Evolutionary conservation across 73 alveolate species (phyloP).

Genomic region (Tetrahymena malaccensis): DNA sequence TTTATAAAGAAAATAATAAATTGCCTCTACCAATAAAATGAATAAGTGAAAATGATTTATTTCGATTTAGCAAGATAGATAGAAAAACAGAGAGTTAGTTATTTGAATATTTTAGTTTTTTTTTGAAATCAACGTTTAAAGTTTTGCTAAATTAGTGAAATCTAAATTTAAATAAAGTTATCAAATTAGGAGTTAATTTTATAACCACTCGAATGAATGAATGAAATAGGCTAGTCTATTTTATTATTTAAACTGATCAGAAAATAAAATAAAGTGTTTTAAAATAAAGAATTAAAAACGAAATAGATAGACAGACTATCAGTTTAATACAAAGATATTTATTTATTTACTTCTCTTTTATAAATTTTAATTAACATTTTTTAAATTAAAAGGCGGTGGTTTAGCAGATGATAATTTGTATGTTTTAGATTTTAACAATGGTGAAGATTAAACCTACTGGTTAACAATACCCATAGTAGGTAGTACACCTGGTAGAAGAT

Average conservation of each 20-base stretch:
- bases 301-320: neutral
- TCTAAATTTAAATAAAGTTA: too few relatives aligned
- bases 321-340: too few relatives aligned
- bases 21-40: too few relatives aligned
- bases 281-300: too few relatives aligned
- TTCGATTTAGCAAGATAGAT: too few relatives aligned
- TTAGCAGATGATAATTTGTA: slow-evolving; percentile 80
- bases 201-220: neutral
- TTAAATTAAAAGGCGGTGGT: slow-evolving; percentile 68
- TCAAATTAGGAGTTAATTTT: neutral
- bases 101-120: too few relatives aligned
- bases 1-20: too few relatives aligned
- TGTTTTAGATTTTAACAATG: slow-evolving; percentile 69
- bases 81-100: too few relatives aligned
- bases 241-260: neutral
- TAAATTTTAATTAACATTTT: slow-evolving; percentile 15
- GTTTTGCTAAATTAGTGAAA: neutral
- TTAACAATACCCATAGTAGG: slow-evolving; percentile 98
- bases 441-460: slow-evolving; percentile 91
- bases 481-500: slow-evolving; percentile 98
- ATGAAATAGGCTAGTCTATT: neutral
- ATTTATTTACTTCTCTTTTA: too few relatives aligned
- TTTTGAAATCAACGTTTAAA: too few relatives aligned
- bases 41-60: too few relatives aligned
- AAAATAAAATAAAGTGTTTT: neutral